Conservation (phyloP, 2,329 filamentous ascomycete genomes). For the Bimuria novae-zelandiae region DNA sequence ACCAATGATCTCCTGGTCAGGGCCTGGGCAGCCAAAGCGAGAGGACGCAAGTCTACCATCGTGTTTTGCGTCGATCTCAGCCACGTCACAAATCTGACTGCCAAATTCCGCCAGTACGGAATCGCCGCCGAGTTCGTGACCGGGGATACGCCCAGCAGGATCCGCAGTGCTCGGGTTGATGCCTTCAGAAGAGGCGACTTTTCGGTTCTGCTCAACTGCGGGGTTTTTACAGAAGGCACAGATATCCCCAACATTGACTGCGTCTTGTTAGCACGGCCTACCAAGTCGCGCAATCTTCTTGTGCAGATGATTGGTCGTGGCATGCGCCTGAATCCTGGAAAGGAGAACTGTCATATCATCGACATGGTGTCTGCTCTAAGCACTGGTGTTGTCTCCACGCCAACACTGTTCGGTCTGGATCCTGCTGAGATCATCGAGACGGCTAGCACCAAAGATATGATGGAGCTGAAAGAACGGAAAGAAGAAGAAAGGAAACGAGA, state of each 20-base stretch:
- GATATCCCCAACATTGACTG: constrained; percentile 98
- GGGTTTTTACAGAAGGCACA: constrained; percentile 95
- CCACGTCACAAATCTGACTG: constrained; percentile 77
- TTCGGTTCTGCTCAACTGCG: constrained; percentile 90
- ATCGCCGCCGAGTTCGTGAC: constrained; percentile 88
- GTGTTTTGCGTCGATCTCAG: constrained; percentile 92
- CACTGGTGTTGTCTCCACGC: constrained; percentile 85
- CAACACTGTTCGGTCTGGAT: constrained; percentile 90
- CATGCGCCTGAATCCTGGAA: constrained; percentile 79
- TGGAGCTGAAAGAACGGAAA: constrained; percentile 56
- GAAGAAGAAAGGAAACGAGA: constrained; percentile 48
- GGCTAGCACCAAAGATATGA: constrained; percentile 67
- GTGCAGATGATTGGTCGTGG: constrained; percentile 98
- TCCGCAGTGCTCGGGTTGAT: constrained; percentile 71
- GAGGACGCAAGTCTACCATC: constrained; percentile 77
- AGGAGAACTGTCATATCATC: constrained; percentile 90
- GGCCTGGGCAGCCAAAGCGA: constrained; percentile 80
- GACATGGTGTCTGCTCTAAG: constrained; percentile 90
- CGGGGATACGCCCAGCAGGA: constrained; percentile 71
- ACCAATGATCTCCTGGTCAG: constrained; percentile 85
- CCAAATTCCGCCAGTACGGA: constrained; percentile 74
- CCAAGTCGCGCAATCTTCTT: constrained; percentile 87
- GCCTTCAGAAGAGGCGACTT: constrained; percentile 78
- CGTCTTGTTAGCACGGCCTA: constrained; percentile 83
- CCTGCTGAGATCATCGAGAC: constrained; percentile 75